These are phyloP conservation scores for Gaertneriomyces sp. DNA, from an alignment of 192 early-diverging fungal species.

Conservation along the genomic window DNA sequence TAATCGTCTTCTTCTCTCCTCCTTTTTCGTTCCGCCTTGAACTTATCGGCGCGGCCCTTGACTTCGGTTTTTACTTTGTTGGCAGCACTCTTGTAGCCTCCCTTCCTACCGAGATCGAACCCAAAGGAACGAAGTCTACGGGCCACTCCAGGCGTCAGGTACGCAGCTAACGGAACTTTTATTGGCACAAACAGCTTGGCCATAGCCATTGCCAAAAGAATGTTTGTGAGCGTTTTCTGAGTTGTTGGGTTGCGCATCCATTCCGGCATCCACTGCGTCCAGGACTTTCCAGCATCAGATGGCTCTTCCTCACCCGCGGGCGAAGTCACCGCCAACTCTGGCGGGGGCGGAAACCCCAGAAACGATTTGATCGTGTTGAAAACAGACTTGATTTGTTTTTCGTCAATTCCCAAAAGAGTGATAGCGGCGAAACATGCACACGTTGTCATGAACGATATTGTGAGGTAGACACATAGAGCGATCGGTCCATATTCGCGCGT, in stretches of 20 bases:
- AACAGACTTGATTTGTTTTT: conserved; percentile 19
- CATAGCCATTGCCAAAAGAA: conserved; percentile 52
- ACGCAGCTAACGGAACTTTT: conserved; percentile 42
- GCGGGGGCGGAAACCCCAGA: conserved; percentile 30
- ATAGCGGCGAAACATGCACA: conserved; percentile 39
- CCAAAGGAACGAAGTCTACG: conserved; percentile 37
- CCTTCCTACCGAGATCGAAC: conserved; percentile 39
- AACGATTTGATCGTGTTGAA: conserved; percentile 18
- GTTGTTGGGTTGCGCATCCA: conserved; percentile 32
- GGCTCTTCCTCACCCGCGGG: neutral
- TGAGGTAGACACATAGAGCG: conserved; percentile 40
- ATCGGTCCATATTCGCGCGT: conserved; percentile 50
- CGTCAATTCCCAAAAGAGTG: conserved; percentile 40
- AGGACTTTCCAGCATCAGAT: conserved; percentile 9
- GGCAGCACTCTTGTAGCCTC: conserved; percentile 35
- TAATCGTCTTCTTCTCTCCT: neutral
- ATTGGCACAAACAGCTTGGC: conserved; percentile 53
- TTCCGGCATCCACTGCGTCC: conserved; percentile 31
- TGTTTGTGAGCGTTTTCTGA: conserved; percentile 33
- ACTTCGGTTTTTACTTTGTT: conserved; percentile 21
- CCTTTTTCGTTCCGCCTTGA: neutral
- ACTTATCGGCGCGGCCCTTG: conserved; percentile 13
- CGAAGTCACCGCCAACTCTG: neutral
- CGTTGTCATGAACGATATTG: conserved; percentile 40
- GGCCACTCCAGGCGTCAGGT: conserved; percentile 41